Percentiles rank a stretch among this genome's conserved stretches.
Conservation (phyloP, 1,284 basidiomycete genomes). For the Xerocomus nothofagi region DNA sequence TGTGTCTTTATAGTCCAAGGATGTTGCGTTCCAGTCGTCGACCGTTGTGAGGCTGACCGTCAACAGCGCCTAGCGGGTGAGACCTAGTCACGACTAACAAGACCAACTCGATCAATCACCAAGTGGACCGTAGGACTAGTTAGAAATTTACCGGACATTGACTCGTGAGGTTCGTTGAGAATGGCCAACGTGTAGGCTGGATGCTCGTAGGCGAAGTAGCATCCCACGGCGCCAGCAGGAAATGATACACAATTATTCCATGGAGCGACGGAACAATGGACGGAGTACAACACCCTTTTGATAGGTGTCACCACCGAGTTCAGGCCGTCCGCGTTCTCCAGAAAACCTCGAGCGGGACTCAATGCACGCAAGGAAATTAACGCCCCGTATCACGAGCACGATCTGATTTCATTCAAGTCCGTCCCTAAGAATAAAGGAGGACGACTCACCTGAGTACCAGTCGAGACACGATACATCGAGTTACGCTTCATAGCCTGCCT, state of each 20-base stretch:
- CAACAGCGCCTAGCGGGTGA: constrained; percentile 12
- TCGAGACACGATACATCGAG: background rate
- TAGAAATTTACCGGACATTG: constrained; percentile 6
- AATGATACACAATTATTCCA: background rate
- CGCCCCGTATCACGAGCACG: too few species aligned
- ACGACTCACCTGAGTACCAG: background rate
- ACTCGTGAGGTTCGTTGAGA: background rate
- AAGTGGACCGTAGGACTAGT: background rate
- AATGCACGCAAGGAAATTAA: background rate
- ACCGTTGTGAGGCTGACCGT: constrained; percentile 9
- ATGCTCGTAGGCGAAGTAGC: background rate
- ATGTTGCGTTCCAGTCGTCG: constrained; percentile 13
- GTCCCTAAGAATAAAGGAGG: background rate
- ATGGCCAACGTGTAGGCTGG: background rate
- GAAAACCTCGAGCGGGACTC: background rate
- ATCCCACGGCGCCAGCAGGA: background rate
- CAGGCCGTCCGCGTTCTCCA: background rate
- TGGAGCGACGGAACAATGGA: background rate
- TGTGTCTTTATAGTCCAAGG: constrained; percentile 10
- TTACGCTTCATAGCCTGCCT: background rate
- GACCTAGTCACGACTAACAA: constrained; percentile 6
- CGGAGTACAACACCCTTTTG: background rate
- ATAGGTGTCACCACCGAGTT: background rate
- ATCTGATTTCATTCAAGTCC: background rate
- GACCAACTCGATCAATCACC: background rate